Evolutionary conservation across 305 asterid genomes (phyloP), one percentile per base, ranked within the genome.

Genomic region (Stenogyne calaminthoides): DNA sequence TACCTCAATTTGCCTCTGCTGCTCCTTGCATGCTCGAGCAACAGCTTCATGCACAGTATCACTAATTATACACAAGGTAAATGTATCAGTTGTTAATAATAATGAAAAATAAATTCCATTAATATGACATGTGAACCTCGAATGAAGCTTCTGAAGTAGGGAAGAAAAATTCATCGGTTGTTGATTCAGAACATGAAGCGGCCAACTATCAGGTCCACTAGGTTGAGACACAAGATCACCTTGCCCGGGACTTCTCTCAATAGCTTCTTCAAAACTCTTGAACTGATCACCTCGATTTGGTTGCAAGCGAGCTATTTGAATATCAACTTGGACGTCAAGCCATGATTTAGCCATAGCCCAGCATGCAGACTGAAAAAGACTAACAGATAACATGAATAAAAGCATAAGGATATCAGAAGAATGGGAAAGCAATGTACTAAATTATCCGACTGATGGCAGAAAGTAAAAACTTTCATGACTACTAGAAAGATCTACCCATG

Each of bases 321-420:
- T 78, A 81, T 92, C 99, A 84, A 92, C 98, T 82, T 85, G 99
- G 83, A 83, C 91, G 74, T 88, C 94, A 75, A 95, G 96, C 99
- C 99, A 95, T 70, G 99, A 89, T 70, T 89, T 95, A 79, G 98
- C 95, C 96, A 95, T 82, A 77, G 99, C 98, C 99, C 99, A 95
- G 86, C 99, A 95, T 66, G 99, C 99, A 77, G 97, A 92, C 99
- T 95, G 98, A 78, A 84, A 32, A 84, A 76, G 52, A 67, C 57
- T 72, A 59, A 67, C 46, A 73, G 55, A 73, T 55, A 52, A 68
- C 47, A 58, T 39, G 64, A 78, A 61, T 44, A 49, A 76, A 56
- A 70, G 63, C 54, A 52, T 22, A 64, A 20, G 65, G 22, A 49
- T 15, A 32, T 69, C 32, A 19, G 70, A 57, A 58, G 55, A 16